A percentile compares a stretch with the other conserved stretches of the same genome.
Evolutionary conservation across 2,329 filamentous ascomycete species (phyloP).

Genomic region (Botryotinia narcissicola): DNA sequence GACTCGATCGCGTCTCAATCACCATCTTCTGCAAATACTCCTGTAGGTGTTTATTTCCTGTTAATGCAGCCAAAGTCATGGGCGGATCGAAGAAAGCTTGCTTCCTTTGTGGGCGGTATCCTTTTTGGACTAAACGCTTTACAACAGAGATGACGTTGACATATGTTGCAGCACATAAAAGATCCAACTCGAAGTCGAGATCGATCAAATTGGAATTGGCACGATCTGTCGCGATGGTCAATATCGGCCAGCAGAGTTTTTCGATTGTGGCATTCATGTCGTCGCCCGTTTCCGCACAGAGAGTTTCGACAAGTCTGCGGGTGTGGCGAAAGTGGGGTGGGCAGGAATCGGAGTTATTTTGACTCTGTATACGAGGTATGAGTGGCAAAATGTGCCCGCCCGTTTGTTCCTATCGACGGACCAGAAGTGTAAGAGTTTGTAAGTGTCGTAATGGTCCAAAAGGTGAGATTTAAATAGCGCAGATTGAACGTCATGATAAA

Average conservation of each 20-base stretch:
- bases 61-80: conserved; percentile 20
- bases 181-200: not conserved
- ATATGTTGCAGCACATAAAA: not conserved
- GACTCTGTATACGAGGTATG: not conserved
- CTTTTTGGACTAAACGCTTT: not conserved
- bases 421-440: accelerated
- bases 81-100: conserved; percentile 1
- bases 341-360: not conserved
- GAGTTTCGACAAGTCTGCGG: not conserved
- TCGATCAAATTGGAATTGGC: accelerated
- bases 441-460: not conserved
- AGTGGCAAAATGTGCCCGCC: not conserved
- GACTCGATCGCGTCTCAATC: not conserved
- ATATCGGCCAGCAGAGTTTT: not conserved
- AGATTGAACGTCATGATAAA: not conserved
- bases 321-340: not conserved
- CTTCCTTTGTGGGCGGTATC: accelerated
- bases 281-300: not conserved
- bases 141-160: not conserved
- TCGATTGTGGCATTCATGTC: not conserved
- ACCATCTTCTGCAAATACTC: conserved; percentile 16
- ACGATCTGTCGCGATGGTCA: accelerated
- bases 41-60: conserved; percentile 21
- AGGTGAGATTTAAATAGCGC: not conserved
- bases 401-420: not conserved